Evolutionary conservation across 1,139 yeast species (phyloP).

Genomic region (Hansenula lynferdii): DNA sequence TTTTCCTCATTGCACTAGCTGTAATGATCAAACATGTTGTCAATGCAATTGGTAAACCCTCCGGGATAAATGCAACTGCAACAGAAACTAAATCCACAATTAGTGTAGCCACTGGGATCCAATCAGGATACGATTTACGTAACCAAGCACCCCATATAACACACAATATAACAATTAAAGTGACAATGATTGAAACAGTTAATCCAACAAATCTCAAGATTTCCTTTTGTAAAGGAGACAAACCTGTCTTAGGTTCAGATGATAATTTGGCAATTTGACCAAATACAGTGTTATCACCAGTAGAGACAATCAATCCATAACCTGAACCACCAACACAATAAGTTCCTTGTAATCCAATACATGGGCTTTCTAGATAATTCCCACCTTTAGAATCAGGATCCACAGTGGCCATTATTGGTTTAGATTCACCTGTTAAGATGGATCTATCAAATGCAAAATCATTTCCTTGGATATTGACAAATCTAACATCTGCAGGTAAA

Average conservation of each 20-base stretch:
- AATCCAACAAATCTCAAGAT: constrained; percentile 39
- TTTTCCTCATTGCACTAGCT: constrained; percentile 42
- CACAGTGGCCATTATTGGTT: constrained; percentile 38
- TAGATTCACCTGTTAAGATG: constrained; percentile 49
- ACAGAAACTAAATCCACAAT: constrained; percentile 32
- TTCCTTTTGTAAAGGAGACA: constrained; percentile 43
- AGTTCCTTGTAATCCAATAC: constrained; percentile 48
- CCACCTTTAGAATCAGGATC: constrained; percentile 27
- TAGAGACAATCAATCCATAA: constrained; percentile 39
- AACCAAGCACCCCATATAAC: constrained; percentile 45
- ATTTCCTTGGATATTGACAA: constrained; percentile 27
- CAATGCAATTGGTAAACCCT: constrained; percentile 50
- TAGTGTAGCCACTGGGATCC: constrained; percentile 39
- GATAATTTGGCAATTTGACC: constrained; percentile 43
- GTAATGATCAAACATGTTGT: constrained; percentile 47
- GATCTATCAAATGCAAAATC: constrained; percentile 49
- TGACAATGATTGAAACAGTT: constrained; percentile 34
- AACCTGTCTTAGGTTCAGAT: constrained; percentile 33
- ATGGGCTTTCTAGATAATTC: constrained; percentile 39
- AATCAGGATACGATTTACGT: constrained; percentile 34
- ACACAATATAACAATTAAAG: constrained; percentile 36
- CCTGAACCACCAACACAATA: constrained; percentile 45
- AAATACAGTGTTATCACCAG: constrained; percentile 44
- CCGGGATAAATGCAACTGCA: constrained; percentile 51
- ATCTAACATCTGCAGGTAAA: constrained; percentile 46